A percentile compares a stretch with the other conserved stretches of the same genome.
phyloP scores from a whole-genome alignment of 1,139 yeast genomes.

The Hemisphaericaspora lyxosophila region DNA sequence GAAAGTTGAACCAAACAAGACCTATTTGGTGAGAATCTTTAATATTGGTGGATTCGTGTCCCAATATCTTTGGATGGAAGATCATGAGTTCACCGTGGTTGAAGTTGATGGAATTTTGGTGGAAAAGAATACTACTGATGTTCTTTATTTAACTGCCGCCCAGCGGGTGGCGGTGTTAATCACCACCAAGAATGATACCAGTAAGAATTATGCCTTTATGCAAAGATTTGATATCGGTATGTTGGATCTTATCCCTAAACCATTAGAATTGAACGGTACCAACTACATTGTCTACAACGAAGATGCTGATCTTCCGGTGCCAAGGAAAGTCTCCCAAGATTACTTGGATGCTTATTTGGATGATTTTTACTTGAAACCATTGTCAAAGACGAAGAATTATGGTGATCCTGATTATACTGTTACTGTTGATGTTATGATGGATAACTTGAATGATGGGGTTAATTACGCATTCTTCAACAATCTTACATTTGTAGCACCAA shows the following conservation, averaged over 20 bases:
- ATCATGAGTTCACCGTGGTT: constrained; percentile 63
- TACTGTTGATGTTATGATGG: constrained; percentile 61
- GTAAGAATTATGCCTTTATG: constrained; percentile 59
- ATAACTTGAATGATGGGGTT: constrained; percentile 68
- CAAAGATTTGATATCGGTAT: constrained; percentile 61
- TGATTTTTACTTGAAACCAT: constrained; percentile 57
- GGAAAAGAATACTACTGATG: constrained; percentile 54
- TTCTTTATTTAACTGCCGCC: constrained; percentile 66
- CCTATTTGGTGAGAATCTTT: constrained; percentile 61
- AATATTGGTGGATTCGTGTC: constrained; percentile 74
- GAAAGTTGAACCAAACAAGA: constrained; percentile 57
- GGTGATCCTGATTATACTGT: constrained; percentile 64
- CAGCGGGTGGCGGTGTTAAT: constrained; percentile 68
- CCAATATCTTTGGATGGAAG: constrained; percentile 67
- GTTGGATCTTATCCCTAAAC: constrained; percentile 63
- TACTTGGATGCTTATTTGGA: constrained; percentile 38
- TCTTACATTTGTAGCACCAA: constrained; percentile 60
- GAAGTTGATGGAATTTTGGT: constrained; percentile 75
- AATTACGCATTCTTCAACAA: constrained; percentile 77
- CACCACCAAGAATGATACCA: constrained; percentile 47
- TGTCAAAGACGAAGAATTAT: constrained; percentile 36
- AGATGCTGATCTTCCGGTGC: constrained; percentile 24
- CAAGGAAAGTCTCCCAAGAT: constrained; percentile 21
- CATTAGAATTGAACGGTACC: constrained; percentile 53
- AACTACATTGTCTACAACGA: constrained; percentile 54